Evolutionary conservation across 805 yeast genomes (phyloP), one percentile per base, ranked within the genome.

Genomic region (Metschnikowia shivogae): DNA sequence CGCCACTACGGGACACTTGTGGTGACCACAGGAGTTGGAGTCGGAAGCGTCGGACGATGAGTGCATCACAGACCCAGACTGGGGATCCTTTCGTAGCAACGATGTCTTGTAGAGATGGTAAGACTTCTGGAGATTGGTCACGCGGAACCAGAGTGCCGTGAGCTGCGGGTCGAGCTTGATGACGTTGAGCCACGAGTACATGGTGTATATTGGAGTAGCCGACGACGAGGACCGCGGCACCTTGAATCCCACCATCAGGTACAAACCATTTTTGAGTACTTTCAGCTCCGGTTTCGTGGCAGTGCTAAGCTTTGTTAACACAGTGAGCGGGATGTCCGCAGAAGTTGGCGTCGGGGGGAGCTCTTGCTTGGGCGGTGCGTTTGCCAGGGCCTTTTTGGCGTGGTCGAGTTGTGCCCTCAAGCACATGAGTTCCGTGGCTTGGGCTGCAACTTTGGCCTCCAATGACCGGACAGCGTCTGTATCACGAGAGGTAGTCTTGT

Each of bases 131-230:
- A 71, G 55, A 41, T 61, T 65, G 28, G 70, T 66, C 47, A 71
- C 69, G 38, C 64, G 66, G 44, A 54, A 61, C 76, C 76, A 71
- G 36, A 71, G 58, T 3, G 62, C 55, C 13, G 73, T 65, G 32
- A 71, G 58, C 35, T 67, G 69, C 0, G 72, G 72, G 49, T 71
- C 76, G 13, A 70, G 42, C 41, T 61, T 62, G 43, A 71, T 57
- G 17, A 67, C 46, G 56, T 66, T 70, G 40, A 67, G 58, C 76
- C 75, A 71, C 20, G 67, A 59, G 57, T 63, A 68, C 3, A 62
- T 55, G 41, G 59, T 59, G n/a, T 58, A 51, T 13, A 42, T 29
- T 8, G 49, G 34, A 12, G 34, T 39, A 13, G 45, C 6, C 22
- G 31, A 20, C 17, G 29, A 22, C 45, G 45, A 43, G 27, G 5